Evolutionary conservation across 306 rosid species (phyloP), one percentile per base, ranked within the genome.

Genomic region (Lotus japonicus): DNA sequence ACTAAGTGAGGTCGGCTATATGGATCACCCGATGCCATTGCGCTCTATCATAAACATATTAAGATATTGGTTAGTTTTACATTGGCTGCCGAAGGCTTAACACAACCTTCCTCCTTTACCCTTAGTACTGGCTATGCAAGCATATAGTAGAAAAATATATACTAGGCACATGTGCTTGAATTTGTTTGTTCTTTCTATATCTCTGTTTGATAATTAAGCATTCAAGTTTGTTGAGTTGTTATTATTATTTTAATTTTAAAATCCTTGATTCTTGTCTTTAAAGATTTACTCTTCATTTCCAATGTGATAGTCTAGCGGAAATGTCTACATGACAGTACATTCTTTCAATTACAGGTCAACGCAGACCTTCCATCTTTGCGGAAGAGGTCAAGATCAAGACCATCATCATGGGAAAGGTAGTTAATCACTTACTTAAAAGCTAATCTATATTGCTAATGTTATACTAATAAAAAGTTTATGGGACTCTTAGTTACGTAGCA

Each of bases 321-420:
- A 52, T 67, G 16, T 52, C 5, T 60, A 16, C 13, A 12, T 23
- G 57, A 79, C 14, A 7, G 5, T 39, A 28, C 45, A 10, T 71
- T 66, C 61, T 17, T 45, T 48, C 58, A 17, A 12, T 74, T 28
- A 41, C 79, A 90, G 88, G 71, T 69, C 64, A 52, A 26, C 52
- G 6, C 70, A 13, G 84, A 72, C 12, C 78, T 82, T 68, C 81
- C 79, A n/a, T 1, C 73, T 61, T 45, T 48, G 33, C 71, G 86
- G 57, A 90, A 80, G 82, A 78, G 91, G 77, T 62, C 83, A 5
- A 71, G 94, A 60, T 57, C 80, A 11, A 68, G 39, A 52, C 64
- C 92, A 33, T 77, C 90, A 18, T 39, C 87, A 35, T 85, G 81
- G 61, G 80, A 65, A 85, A 89, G 96, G 96, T 89, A 66, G 52